phyloP scores from a whole-genome alignment of 352 stramenopile species.

The Phytophthora meadii region DNA sequence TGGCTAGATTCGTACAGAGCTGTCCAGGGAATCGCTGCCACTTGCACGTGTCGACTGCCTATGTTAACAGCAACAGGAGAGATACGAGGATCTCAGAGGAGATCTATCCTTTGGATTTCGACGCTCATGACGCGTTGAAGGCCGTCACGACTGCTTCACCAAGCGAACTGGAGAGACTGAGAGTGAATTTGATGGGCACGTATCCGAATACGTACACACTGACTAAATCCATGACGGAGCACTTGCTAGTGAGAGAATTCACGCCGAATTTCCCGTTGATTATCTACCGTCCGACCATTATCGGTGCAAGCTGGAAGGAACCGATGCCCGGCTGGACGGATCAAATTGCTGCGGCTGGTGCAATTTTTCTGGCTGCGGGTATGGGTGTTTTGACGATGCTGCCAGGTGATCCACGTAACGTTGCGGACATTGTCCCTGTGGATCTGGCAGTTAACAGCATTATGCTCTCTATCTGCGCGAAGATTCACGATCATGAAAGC shows the following conservation, averaged over 20 bases:
- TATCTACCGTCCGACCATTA: slow-evolving; percentile 87
- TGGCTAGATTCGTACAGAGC: slow-evolving; percentile 65
- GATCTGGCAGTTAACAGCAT: slow-evolving; percentile 85
- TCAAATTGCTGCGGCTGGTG: slow-evolving; percentile 77
- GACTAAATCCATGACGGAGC: slow-evolving; percentile 90
- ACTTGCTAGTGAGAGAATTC: slow-evolving; percentile 65
- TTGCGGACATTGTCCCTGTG: slow-evolving; percentile 86
- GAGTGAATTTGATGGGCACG: slow-evolving; percentile 84
- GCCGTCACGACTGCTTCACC: slow-evolving; percentile 60
- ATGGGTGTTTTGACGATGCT: slow-evolving; percentile 87
- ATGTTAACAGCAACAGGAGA: slow-evolving; percentile 86
- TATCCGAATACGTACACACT: slow-evolving; percentile 92
- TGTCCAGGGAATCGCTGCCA: slow-evolving; percentile 64
- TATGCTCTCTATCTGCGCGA: slow-evolving; percentile 60
- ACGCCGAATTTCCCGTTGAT: slow-evolving; percentile 62
- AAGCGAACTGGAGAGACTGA: slow-evolving; percentile 66
- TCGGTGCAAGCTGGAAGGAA: slow-evolving; percentile 88
- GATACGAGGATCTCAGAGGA: slow-evolving; percentile 65
- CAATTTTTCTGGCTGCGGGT: slow-evolving; percentile 79
- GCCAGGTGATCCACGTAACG: slow-evolving; percentile 77
- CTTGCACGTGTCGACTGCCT: slow-evolving; percentile 86
- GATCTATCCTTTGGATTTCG: slow-evolving; percentile 89
- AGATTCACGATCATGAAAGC: slow-evolving; percentile 32
- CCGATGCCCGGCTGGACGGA: slow-evolving; percentile 86
- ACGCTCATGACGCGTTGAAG: slow-evolving; percentile 70